Base-by-base conservation (phyloP, 2,329 filamentous ascomycete genomes). In the Samsoniella hepiali region DNA sequence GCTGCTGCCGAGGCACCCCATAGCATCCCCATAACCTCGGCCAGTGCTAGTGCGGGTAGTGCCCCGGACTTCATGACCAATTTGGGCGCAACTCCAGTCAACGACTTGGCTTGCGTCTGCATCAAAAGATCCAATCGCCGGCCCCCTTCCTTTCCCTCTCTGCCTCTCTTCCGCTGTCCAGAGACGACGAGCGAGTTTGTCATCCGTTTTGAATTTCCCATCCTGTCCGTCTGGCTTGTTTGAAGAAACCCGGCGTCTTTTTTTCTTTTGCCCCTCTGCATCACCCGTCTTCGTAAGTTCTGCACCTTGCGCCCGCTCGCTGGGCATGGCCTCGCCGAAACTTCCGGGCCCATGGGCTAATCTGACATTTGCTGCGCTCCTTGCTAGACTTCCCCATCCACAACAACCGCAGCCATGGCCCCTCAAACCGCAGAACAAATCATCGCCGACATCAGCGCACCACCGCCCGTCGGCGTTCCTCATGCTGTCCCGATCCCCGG, bases 401-500 rank as follows among this genome's bases (percentile, higher is more conserved):
- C 77, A 75, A 68, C 74, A 22, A 62, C n/a, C 59, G 42, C 42
- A 49, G 51, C 38, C 40, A 62, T 62, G 59, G 51, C 59, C 22
- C 59, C 50, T 29, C 50, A 55, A 49, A 55, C 59, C 31, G 50
- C 42, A 32, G 59, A 62, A 22, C 59, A 62, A 31, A 29, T 62
- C 22, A 59, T 58, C 42, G 38, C 56, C 31, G 84, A 88, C 73
- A 77, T 91, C 63, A 77, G 81, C 58, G 73, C 78, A 63, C 82
- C 85, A 17, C 91, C 92, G 58, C 88, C 91, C 3, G 84, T 88
- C 10, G 92, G 92, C 67, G 80, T 85, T 58, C 91, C 93, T 1
- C 95, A 95, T 74, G 90, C 89, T 56, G 81, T 97, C 15, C 80
- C 91, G 17, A 71, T 99, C 31, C 89, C 92, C 1, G 90, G 90